A percentile compares a stretch with the other conserved stretches of the same genome.
Conservation (phyloP, 768 basidiomycete species). For the Neoboletus magnificus region DNA sequence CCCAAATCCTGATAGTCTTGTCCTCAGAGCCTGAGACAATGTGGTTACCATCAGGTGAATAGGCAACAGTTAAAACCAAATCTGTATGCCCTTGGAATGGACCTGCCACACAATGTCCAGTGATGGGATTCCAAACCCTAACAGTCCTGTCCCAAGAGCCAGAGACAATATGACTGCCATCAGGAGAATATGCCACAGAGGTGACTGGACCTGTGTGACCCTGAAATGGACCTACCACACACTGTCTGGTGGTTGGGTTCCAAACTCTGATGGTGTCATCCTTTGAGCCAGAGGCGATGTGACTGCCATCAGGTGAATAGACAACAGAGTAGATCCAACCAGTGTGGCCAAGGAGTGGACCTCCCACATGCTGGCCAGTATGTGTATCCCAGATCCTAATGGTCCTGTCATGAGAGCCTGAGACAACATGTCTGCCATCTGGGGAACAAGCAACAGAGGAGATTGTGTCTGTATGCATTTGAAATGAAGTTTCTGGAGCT, state of each 20-base stretch:
- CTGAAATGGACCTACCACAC: conserved; percentile 16
- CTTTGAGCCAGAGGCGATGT: conserved; percentile 18
- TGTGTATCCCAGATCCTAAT: conserved; percentile 12
- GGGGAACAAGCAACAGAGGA: conserved; percentile 12
- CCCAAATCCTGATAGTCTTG: conserved; percentile 16
- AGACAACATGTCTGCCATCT: conserved; percentile 12
- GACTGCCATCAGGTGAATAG: conserved; percentile 29
- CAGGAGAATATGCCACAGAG: conserved; percentile 23
- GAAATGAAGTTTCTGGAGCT: neutral
- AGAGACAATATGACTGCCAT: conserved; percentile 21
- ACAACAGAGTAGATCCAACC: conserved; percentile 11
- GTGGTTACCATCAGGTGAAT: conserved; percentile 16
- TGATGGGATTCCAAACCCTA: conserved; percentile 17
- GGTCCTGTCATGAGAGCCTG: conserved; percentile 3
- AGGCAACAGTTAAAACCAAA: conserved; percentile 7
- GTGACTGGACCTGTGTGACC: conserved; percentile 17
- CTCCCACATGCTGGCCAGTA: conserved; percentile 5
- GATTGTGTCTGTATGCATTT: neutral
- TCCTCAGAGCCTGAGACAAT: conserved; percentile 21
- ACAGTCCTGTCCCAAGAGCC: conserved; percentile 25
- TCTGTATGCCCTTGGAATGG: conserved; percentile 21
- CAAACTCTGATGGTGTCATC: conserved; percentile 25
- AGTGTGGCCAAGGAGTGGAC: conserved; percentile 4
- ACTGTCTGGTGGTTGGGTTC: conserved; percentile 12
- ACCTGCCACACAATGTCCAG: conserved; percentile 18